phyloP scores from a whole-genome alignment of 495 filamentous ascomycete species.

The Lasiosphaeria miniovina region DNA sequence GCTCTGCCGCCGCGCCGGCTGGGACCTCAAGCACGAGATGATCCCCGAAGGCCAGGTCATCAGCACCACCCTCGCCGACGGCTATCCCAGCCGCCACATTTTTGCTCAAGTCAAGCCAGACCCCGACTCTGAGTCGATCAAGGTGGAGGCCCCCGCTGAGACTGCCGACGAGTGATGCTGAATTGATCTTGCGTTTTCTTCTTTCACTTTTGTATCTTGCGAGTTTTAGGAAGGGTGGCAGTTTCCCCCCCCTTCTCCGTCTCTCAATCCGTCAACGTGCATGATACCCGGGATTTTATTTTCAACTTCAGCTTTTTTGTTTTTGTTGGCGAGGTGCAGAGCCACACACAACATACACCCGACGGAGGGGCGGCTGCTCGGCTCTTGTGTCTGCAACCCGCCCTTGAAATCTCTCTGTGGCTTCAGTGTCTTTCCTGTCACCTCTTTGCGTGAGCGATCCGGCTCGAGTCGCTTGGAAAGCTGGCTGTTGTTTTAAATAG shows the following conservation, averaged over 20 bases:
- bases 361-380: too few species aligned
- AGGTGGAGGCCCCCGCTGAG: neutral
- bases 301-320: neutral
- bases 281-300: constrained; percentile 16
- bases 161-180: neutral
- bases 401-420: too few species aligned
- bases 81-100: constrained; percentile 62
- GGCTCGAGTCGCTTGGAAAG: too few species aligned
- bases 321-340: neutral
- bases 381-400: too few species aligned
- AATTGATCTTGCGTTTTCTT: neutral
- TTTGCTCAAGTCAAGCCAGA: constrained; percentile 42
- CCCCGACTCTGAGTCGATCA: too few species aligned
- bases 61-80: constrained; percentile 55
- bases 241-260: neutral
- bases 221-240: too few species aligned
- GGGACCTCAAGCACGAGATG: constrained; percentile 90
- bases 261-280: neutral
- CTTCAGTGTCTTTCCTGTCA: too few species aligned
- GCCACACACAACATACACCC: neutral
- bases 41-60: constrained; percentile 65
- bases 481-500: too few species aligned
- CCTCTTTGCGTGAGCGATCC: too few species aligned
- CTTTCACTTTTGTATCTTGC: neutral
- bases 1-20: constrained; percentile 78